phyloP scores from a whole-genome alignment of 177 flowering plant genomes.

The Vitis hybrid region DNA sequence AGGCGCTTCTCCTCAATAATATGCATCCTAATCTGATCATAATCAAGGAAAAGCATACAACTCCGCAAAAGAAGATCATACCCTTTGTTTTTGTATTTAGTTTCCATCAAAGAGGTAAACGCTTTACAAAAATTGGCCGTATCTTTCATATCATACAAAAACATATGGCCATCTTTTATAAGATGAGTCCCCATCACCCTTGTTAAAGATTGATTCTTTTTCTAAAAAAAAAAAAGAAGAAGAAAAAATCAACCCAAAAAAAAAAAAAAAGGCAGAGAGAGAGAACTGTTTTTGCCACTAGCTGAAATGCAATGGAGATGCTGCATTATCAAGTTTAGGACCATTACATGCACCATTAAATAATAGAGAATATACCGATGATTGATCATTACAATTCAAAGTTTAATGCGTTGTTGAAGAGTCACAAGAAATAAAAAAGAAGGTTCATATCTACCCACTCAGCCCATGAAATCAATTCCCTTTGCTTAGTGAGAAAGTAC shows the following conservation, averaged over 20 bases:
- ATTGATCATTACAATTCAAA: background rate
- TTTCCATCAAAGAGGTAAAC: background rate
- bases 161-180: background rate
- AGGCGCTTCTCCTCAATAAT: background rate
- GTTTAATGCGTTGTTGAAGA: conserved; percentile 3
- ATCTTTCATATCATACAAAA: background rate
- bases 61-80: too few relatives aligned
- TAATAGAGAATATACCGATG: conserved; percentile 12
- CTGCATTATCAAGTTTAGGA: conserved; percentile 21
- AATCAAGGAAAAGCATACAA: background rate
- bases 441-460: too few relatives aligned
- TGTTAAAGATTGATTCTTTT: conserved; percentile 5
- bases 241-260: too few relatives aligned
- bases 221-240: too few relatives aligned
- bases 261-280: background rate
- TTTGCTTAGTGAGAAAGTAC: too few relatives aligned
- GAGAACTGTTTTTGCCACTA: conserved; percentile 11
- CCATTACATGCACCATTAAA: conserved; percentile 19
- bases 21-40: background rate
- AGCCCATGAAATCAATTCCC: background rate
- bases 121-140: background rate
- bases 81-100: background rate
- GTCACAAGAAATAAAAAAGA: background rate
- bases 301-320: conserved; percentile 16
- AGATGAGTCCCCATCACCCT: conserved; percentile 1